Evolutionary conservation across 345 rosid genomes (phyloP), one percentile per base, ranked within the genome.

Genomic region (Linum usitatissimum): DNA sequence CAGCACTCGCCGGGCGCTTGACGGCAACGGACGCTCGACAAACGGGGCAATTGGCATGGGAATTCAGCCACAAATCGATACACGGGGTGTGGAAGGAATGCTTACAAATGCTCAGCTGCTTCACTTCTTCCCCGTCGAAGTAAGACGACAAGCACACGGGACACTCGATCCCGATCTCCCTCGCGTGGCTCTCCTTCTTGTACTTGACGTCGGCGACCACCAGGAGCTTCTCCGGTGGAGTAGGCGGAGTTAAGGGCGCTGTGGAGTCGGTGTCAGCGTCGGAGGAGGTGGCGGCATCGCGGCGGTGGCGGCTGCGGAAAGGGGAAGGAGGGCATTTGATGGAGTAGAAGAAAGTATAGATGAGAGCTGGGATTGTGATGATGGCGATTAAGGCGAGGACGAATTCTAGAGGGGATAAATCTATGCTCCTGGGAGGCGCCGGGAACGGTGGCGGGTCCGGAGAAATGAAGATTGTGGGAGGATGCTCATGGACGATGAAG

Each of bases 51-150:
- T 69, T 83, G 5, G 83, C 42, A 23, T 83, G 79, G 55, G 78
- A 76, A 21, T 49, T 76, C 6, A 91, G 76, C 98, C 96, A 91
- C 75, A 1, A 5, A 39, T 84, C 81, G 30, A 91, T 80, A 66
- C 96, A 91, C 12, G 62, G 2, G 58, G 77, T 79, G 45, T 88
- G 98, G 61, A 91, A 91, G 3, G 82, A 75, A 78, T 88, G 98
- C 57, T 78, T 81, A 68, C 96, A 91, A 21, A 51, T 75, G 63
- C 77, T 80, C 5, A 91, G 67, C 53, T 65, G 77, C 70, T 65
- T 81, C 53, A 88, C 72, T 3, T 80, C 85, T 54, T 83, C 81
- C 0, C 91, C 91, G 21, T 83, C 90, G 31, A 67, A 31, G 45
- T 82, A 79, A 19, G 54, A 77, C 15, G 83, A 79, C 48, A 86